Conservation (phyloP, 1,284 basidiomycete species). For the Cutaneotrichosporon cyanovorans region DNA sequence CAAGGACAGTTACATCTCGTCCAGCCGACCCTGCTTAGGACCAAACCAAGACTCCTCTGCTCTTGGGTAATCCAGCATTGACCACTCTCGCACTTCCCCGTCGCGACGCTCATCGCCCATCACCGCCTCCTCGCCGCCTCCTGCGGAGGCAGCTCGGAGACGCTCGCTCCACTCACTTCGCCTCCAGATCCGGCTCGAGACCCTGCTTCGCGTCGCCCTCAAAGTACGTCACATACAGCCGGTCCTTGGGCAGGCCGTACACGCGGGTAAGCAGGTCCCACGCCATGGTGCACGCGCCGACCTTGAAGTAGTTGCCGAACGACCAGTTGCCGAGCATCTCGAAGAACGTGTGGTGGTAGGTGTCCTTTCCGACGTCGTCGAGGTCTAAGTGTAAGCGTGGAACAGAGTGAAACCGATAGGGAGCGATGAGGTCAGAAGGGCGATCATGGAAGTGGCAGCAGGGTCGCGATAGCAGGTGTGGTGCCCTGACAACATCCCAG, state of each 20-base stretch:
- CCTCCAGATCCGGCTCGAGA: conserved; percentile 83
- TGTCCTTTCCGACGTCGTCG: conserved; percentile 95
- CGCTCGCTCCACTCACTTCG: conserved; percentile 50
- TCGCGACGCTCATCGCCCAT: too few species aligned
- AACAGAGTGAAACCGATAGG: too few species aligned
- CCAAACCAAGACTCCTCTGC: too few species aligned
- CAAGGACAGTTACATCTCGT: not conserved
- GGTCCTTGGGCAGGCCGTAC: conserved; percentile 79
- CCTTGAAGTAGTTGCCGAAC: conserved; percentile 99
- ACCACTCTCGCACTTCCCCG: too few species aligned
- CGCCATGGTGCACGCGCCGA: conserved; percentile 84
- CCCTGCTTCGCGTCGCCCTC: conserved; percentile 82
- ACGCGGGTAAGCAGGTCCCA: conserved; percentile 86
- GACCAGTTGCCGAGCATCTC: conserved; percentile 99
- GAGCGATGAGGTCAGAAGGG: not conserved
- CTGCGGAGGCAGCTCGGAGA: too few species aligned
- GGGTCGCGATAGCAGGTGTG: too few species aligned
- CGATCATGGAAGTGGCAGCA: too few species aligned
- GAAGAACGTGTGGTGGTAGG: conserved; percentile 80
- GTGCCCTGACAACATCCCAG: too few species aligned
- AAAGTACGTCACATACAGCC: conserved; percentile 96
- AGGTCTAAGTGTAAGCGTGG: conserved; percentile 56
- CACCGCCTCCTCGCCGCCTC: too few species aligned
- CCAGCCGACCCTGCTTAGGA: too few species aligned
- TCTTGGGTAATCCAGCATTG: too few species aligned